phyloP scores from a whole-genome alignment of 192 early-diverging fungal genomes.

The Coemansia pectinata region DNA sequence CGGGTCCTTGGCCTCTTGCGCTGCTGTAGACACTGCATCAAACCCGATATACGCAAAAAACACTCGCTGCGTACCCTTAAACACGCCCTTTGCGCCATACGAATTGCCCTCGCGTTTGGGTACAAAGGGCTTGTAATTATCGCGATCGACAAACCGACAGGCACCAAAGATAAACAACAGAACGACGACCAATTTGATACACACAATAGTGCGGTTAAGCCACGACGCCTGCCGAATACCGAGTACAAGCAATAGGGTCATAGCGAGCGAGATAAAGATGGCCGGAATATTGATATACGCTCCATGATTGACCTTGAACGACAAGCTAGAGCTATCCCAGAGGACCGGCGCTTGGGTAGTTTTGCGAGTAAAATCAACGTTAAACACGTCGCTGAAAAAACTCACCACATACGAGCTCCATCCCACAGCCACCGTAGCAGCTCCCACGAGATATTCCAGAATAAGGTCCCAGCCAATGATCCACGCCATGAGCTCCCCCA shows the following conservation, averaged over 20 bases:
- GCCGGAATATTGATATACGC: conserved; percentile 76
- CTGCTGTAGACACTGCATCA: conserved; percentile 83
- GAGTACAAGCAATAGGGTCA: conserved; percentile 67
- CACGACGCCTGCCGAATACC: conserved; percentile 75
- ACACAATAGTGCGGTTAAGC: conserved; percentile 72
- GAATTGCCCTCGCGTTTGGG: conserved; percentile 61
- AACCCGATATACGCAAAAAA: conserved; percentile 88
- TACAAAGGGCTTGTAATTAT: conserved; percentile 79
- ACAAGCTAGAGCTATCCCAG: conserved; percentile 59
- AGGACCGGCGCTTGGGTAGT: conserved; percentile 72
- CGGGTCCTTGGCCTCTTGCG: conserved; percentile 80
- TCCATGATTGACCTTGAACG: conserved; percentile 46
- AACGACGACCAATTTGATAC: conserved; percentile 71
- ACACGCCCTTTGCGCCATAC: conserved; percentile 71
- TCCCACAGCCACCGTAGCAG: conserved; percentile 77
- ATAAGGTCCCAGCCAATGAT: conserved; percentile 91
- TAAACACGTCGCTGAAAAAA: conserved; percentile 68
- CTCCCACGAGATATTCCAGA: conserved; percentile 84
- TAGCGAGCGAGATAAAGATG: conserved; percentile 61
- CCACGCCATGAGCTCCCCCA: conserved; percentile 89
- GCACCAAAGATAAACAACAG: conserved; percentile 80
- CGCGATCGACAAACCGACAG: conserved; percentile 64
- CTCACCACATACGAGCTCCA: conserved; percentile 81
- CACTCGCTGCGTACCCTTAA: conserved; percentile 71
- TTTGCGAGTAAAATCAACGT: conserved; percentile 44